Evolutionary conservation across 2,329 filamentous ascomycete species (phyloP).

Genomic region (Aspergillus ibericus): DNA sequence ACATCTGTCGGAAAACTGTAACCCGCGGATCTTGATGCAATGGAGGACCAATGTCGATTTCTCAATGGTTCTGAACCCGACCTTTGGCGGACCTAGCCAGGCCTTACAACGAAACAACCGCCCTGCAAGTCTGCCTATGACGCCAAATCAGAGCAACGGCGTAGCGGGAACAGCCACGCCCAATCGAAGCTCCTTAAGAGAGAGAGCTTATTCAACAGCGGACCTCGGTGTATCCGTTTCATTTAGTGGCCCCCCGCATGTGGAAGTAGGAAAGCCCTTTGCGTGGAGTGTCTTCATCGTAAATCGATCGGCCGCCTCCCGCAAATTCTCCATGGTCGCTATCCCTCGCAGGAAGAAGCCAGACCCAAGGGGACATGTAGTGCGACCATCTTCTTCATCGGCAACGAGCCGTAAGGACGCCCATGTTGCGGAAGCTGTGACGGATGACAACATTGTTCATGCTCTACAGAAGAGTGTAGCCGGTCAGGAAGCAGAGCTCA

Average conservation of each 20-base stretch:
- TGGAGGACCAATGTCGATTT: constrained; percentile 53
- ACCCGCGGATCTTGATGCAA: constrained; percentile 48
- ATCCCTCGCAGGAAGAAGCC: constrained; percentile 51
- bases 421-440: constrained; percentile 52
- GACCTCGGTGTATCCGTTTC: constrained; percentile 55
- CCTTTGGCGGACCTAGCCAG: constrained; percentile 47
- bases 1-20: constrained; percentile 41
- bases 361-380: constrained; percentile 42
- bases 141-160: constrained; percentile 22
- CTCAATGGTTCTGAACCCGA: constrained; percentile 48
- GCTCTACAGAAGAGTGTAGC: constrained; percentile 53
- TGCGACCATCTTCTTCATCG: constrained; percentile 50
- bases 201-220: constrained; percentile 40
- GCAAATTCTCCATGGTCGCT: constrained; percentile 56
- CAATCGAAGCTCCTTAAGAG: constrained; percentile 37
- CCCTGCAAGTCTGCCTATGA: constrained; percentile 45
- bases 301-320: constrained; percentile 55
- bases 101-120: constrained; percentile 48
- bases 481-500: constrained; percentile 52
- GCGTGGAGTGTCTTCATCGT: constrained; percentile 59
- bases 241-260: constrained; percentile 53
- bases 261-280: constrained; percentile 55
- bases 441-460: constrained; percentile 58
- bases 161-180: constrained; percentile 18
- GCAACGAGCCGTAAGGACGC: constrained; percentile 34